A percentile compares a stretch with the other conserved stretches of the same genome.
phyloP scores from a whole-genome alignment of 495 filamentous ascomycete species.

The Penicillium dipodomyicola region DNA sequence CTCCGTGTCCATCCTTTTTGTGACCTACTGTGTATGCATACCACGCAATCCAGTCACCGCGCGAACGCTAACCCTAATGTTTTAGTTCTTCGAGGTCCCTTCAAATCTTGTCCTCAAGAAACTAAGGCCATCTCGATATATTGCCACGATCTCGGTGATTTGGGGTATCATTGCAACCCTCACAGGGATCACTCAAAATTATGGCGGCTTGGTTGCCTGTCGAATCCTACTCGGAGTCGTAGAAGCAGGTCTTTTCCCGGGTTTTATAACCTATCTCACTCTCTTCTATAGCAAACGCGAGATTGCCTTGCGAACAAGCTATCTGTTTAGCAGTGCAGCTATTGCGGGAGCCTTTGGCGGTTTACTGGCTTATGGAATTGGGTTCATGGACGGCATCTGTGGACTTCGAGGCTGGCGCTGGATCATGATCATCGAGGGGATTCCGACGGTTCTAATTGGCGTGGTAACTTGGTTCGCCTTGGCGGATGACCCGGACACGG shows the following conservation, averaged over 20 bases:
- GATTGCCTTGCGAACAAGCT: conserved; percentile 69
- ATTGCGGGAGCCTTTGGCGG: conserved; percentile 75
- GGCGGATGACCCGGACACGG: conserved; percentile 62
- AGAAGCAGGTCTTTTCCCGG: conserved; percentile 55
- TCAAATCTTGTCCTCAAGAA: conserved; percentile 78
- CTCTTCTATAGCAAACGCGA: conserved; percentile 75
- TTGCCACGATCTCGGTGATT: conserved; percentile 57
- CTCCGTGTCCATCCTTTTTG: conserved; percentile 69
- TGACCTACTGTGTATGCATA: conserved; percentile 57
- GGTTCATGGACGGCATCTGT: conserved; percentile 63
- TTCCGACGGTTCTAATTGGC: conserved; percentile 65
- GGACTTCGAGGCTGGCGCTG: conserved; percentile 58
- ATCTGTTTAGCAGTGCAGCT: conserved; percentile 74
- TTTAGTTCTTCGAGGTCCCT: conserved; percentile 44
- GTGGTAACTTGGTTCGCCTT: conserved; percentile 59
- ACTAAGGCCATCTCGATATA: conserved; percentile 70
- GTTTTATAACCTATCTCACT: conserved; percentile 65
- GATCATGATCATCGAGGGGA: conserved; percentile 68
- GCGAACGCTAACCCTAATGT: not conserved
- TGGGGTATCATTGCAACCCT: conserved; percentile 74
- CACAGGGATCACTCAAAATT: conserved; percentile 61
- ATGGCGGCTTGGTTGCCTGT: conserved; percentile 54
- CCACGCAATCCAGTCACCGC: not conserved
- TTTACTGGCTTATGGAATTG: conserved; percentile 70
- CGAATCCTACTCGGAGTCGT: conserved; percentile 55